Conservation (phyloP, 176 grass and related monocot genomes). For the Carex littledalei region DNA sequence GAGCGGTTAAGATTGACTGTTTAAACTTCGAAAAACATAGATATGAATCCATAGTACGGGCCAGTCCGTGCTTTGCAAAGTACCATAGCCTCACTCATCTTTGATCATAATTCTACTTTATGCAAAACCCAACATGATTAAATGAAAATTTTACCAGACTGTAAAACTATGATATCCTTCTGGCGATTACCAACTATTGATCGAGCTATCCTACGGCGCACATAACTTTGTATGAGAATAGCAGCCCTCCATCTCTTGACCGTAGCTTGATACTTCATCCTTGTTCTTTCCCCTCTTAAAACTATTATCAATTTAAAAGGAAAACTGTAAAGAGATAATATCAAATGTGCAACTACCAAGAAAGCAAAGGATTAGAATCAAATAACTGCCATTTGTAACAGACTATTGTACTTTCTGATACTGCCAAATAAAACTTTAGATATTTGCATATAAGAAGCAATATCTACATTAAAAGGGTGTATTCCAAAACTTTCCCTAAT, state of each 20-base stretch:
- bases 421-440: not conserved
- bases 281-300: conserved; percentile 63
- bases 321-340: conserved; percentile 1
- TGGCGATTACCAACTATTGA: conserved; percentile 41
- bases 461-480: not conserved
- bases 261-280: conserved; percentile 39
- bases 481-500: not conserved
- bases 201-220: conserved; percentile 43
- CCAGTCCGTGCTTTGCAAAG: no score
- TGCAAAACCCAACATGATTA: not conserved
- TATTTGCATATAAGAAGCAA: not conserved
- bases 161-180: conserved; percentile 62
- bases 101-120: not conserved
- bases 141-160: conserved; percentile 55
- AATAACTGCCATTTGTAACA: not conserved
- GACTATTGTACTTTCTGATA: not conserved
- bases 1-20: no score
- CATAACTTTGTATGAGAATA: conserved; percentile 81
- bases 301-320: conserved; percentile 30
- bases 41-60: no score
- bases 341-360: not conserved
- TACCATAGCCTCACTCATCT: not conserved
- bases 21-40: no score
- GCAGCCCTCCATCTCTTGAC: conserved; percentile 75
- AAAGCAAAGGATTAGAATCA: not conserved